A percentile compares a stretch with the other conserved stretches of the same genome.
Evolutionary conservation across 768 basidiomycete species (phyloP).

Genomic region (Rhizopogon vulgaris): DNA sequence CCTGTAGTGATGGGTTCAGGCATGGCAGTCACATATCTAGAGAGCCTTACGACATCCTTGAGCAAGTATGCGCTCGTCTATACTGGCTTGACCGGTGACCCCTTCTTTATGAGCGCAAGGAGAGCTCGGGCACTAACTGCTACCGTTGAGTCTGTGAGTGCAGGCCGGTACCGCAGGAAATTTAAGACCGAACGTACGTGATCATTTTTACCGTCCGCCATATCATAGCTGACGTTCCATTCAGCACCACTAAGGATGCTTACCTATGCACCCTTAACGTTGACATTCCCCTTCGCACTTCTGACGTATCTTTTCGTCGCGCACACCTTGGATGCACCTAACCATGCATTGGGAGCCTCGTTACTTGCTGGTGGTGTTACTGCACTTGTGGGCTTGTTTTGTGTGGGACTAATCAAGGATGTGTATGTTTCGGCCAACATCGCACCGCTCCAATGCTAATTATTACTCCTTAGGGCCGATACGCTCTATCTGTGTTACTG

Average conservation of each 20-base stretch:
- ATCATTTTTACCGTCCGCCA: background rate
- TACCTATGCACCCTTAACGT: constrained; percentile 63
- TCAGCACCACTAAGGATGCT: constrained; percentile 65
- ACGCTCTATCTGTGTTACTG: constrained; percentile 64
- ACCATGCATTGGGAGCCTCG: constrained; percentile 69
- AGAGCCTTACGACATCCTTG: constrained; percentile 42
- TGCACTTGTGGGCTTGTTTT: constrained; percentile 77
- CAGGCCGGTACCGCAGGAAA: constrained; percentile 37
- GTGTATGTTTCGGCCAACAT: constrained; percentile 35
- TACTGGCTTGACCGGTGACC: constrained; percentile 68
- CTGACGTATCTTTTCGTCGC: constrained; percentile 87
- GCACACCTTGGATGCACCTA: constrained; percentile 63
- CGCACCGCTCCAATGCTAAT: background rate
- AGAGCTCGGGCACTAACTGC: constrained; percentile 52
- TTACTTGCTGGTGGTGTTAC: constrained; percentile 75
- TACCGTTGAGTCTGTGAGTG: constrained; percentile 41
- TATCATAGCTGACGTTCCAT: background rate
- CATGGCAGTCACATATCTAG: constrained; percentile 38
- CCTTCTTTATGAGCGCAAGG: constrained; percentile 55
- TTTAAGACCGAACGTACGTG: constrained; percentile 56
- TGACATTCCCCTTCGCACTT: constrained; percentile 79
- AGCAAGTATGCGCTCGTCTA: constrained; percentile 68
- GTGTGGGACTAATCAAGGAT: constrained; percentile 76
- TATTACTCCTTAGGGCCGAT: constrained; percentile 40
- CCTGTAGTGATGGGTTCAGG: constrained; percentile 30